Base-by-base conservation (phyloP, 2,329 filamentous ascomycete species). In the Ophiostoma sp. region DNA sequence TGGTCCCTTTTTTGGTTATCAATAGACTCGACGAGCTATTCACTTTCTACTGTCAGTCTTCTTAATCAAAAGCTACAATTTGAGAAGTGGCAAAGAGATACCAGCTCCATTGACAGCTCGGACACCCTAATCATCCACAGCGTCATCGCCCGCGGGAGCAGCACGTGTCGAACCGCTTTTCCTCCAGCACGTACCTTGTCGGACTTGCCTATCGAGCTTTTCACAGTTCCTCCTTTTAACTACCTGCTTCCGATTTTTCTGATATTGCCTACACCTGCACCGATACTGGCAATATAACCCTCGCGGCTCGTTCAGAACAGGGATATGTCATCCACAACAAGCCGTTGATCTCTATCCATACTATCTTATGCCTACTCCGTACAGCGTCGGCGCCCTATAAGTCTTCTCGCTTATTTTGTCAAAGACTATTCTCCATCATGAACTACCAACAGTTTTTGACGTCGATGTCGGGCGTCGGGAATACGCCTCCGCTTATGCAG, bases 381-480 rank as follows among this genome's bases (percentile, higher is more conserved):
- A 60, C 27, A 38, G 12, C 12, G 38, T 60, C 55, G 27, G 8
- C 55, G 27, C 8, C 11, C 4, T 60, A 60, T 60, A 60, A 38
- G 55, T 38, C 11, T 4, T 14, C 27, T 18, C 27, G 36, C 12
- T 60, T 38, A 27, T 18, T 38, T 55, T 38, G 9, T 38, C 38
- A 12, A 2, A 38, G 38, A 36, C 58, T 12, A 18, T n/a, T 63
- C 40, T 40, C 40, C 40, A 18, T 18, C 16, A 52, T 67, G 49
- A 60, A 42, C 68, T 64, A 65, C 36, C 64, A 47, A 27, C 18
- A 65, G 18, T 65, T 49, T 41, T 41, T 65, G 64, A 65, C 64
- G 64, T 65, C 64, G 5, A 65, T 69, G 41, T 27, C 68, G 36
- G 44, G 68, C 67, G 67, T 65, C 14, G 64, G 44, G 16, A 63